Evolutionary conservation across 1,139 yeast genomes (phyloP).

Genomic region (Yamadazyma membranifaciens): DNA sequence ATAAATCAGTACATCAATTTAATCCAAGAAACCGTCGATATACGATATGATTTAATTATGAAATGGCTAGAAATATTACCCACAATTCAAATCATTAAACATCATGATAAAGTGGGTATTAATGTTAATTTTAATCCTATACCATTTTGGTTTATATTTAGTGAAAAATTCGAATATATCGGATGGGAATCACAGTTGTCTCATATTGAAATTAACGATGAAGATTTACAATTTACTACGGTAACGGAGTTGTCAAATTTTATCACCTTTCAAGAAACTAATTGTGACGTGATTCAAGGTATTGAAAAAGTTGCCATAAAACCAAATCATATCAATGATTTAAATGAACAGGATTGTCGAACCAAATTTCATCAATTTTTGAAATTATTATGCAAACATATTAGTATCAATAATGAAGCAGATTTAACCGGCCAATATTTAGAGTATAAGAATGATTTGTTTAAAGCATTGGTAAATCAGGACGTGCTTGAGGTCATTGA

Average conservation of each 20-base stretch:
- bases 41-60: slow-evolving; percentile 15
- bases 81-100: slow-evolving; percentile 21
- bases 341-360: slow-evolving; percentile 9
- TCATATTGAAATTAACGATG: slow-evolving; percentile 33
- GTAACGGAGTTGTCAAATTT: slow-evolving; percentile 14
- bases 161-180: slow-evolving; percentile 10
- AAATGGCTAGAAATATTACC: slow-evolving; percentile 30
- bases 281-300: slow-evolving; percentile 26
- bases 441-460: slow-evolving; percentile 9
- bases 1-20: slow-evolving; percentile 12
- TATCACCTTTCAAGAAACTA: slow-evolving; percentile 24
- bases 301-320: slow-evolving; percentile 17
- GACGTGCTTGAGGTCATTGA: neutral
- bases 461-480: neutral
- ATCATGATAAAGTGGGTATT: slow-evolving; percentile 16
- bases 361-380: slow-evolving; percentile 11
- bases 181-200: slow-evolving; percentile 11
- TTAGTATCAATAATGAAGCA: neutral
- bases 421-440: slow-evolving; percentile 11
- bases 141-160: slow-evolving; percentile 17
- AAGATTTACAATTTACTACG: slow-evolving; percentile 15
- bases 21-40: slow-evolving; percentile 12
- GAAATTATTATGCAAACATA: slow-evolving; percentile 8
- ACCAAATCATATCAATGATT: slow-evolving; percentile 8
- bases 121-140: slow-evolving; percentile 16